phyloP scores from a whole-genome alignment of 2,329 filamentous ascomycete genomes.

The Polychaeton citri region DNA sequence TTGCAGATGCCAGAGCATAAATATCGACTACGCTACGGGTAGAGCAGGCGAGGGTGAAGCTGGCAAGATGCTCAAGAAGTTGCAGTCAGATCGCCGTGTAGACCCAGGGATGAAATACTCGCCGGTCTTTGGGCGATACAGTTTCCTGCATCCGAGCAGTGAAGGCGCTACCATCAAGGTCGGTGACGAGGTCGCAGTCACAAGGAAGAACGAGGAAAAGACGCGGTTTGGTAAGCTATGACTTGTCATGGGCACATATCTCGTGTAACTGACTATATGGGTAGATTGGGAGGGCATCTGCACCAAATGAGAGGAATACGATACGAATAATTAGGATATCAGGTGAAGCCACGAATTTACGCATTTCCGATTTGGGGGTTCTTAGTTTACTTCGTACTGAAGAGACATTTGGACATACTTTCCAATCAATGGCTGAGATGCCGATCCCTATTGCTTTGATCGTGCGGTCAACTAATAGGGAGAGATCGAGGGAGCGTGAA shows the following conservation, averaged over 20 bases:
- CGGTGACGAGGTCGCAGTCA: slow-evolving; percentile 31
- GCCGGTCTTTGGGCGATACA: slow-evolving; percentile 36
- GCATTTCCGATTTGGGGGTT: no score
- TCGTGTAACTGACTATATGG: slow-evolving; percentile 1
- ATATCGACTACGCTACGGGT: slow-evolving; percentile 34
- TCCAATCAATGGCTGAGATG: no score
- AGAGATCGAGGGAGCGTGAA: no score
- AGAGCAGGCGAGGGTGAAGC: slow-evolving; percentile 22
- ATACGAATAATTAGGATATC: no score
- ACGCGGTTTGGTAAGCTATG: slow-evolving; percentile 31
- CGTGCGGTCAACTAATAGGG: no score
- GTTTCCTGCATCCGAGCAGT: slow-evolving; percentile 23
- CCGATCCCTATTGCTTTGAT: no score
- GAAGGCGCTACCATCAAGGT: slow-evolving; percentile 22
- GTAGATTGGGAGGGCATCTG: slow-evolving; percentile 10
- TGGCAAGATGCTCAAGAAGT: slow-evolving; percentile 30
- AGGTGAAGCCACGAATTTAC: no score
- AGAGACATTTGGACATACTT: no score
- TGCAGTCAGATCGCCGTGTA: slow-evolving; percentile 32
- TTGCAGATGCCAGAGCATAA: slow-evolving; percentile 31
- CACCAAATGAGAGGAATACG: slow-evolving; percentile 7
- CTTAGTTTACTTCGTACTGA: no score
- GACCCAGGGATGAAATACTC: slow-evolving; percentile 32
- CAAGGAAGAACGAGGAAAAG: slow-evolving; percentile 24
- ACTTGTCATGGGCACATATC: no score